Conservation (phyloP, 208 protist genomes). For the Jaenimonas drosophilae region DNA sequence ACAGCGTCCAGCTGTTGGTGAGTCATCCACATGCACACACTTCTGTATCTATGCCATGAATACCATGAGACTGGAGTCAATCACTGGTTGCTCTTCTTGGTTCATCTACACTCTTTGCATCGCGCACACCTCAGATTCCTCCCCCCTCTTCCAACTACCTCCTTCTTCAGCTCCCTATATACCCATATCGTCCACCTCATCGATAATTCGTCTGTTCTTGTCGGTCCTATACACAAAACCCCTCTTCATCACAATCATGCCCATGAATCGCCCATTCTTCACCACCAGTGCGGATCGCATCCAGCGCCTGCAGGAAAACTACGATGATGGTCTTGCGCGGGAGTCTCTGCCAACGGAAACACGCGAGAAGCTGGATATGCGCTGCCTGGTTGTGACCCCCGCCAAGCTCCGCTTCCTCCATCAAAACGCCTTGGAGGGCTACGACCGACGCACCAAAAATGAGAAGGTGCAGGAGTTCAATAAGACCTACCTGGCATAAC, state of each 20-base stretch:
- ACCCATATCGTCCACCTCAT: too few species aligned
- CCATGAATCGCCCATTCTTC: slow-evolving; percentile 55
- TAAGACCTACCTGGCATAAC: slow-evolving; percentile 10
- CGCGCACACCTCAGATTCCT: too few species aligned
- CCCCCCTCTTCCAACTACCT: too few species aligned
- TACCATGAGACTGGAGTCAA: too few species aligned
- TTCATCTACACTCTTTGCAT: too few species aligned
- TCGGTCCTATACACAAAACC: slow-evolving; percentile 4
- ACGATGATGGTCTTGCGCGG: slow-evolving; percentile 55
- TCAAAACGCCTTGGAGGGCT: slow-evolving; percentile 66
- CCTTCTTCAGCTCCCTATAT: too few species aligned
- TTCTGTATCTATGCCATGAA: too few species aligned
- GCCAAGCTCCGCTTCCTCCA: slow-evolving; percentile 66
- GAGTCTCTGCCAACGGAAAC: slow-evolving; percentile 35
- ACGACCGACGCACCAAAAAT: slow-evolving; percentile 45
- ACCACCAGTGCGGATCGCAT: slow-evolving; percentile 53
- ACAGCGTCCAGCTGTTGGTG: too few species aligned
- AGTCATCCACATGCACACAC: too few species aligned
- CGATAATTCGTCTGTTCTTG: slow-evolving; percentile 21
- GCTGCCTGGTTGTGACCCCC: slow-evolving; percentile 24
- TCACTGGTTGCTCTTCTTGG: too few species aligned
- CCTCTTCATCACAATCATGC: slow-evolving; percentile 7
- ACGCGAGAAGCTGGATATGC: slow-evolving; percentile 45
- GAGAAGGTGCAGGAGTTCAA: slow-evolving; percentile 50
- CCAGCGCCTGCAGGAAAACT: slow-evolving; percentile 63